A percentile compares a stretch with the other conserved stretches of the same genome.
These are phyloP conservation scores for Ocimum tenuiflorum DNA, from an alignment of 257 asterid genomes.

Conservation along the genomic window DNA sequence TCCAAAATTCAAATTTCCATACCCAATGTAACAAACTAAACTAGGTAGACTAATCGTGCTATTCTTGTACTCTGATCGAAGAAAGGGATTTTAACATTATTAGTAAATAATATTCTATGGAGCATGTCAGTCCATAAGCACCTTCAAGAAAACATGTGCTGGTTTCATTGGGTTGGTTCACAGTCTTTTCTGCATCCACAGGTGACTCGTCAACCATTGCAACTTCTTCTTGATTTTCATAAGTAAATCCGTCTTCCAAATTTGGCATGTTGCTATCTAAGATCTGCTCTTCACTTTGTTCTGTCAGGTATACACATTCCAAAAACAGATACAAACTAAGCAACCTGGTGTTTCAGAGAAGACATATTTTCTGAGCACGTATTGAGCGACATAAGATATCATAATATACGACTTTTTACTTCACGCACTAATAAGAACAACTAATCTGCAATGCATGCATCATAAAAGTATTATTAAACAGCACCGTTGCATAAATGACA, in stretches of 20 bases:
- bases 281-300: conserved; percentile 54
- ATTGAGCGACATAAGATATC: background rate
- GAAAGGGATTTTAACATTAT: background rate
- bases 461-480: too few relatives aligned
- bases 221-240: conserved; percentile 59
- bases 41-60: background rate
- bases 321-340: conserved; percentile 17
- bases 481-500: too few relatives aligned
- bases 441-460: background rate
- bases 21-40: background rate
- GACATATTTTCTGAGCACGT: background rate
- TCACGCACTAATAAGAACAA: background rate
- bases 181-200: conserved; percentile 23
- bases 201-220: conserved; percentile 62
- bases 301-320: conserved; percentile 31
- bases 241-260: conserved; percentile 48
- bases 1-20: background rate
- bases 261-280: conserved; percentile 43
- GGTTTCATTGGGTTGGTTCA: conserved; percentile 30
- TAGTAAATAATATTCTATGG: background rate
- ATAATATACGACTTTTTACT: background rate
- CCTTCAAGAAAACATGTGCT: conserved; percentile 7
- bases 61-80: background rate
- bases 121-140: conserved; percentile 7
- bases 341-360: background rate